These are phyloP conservation scores for Clarireedia paspali DNA, from an alignment of 2,329 filamentous ascomycete genomes.

Conservation along the genomic window DNA sequence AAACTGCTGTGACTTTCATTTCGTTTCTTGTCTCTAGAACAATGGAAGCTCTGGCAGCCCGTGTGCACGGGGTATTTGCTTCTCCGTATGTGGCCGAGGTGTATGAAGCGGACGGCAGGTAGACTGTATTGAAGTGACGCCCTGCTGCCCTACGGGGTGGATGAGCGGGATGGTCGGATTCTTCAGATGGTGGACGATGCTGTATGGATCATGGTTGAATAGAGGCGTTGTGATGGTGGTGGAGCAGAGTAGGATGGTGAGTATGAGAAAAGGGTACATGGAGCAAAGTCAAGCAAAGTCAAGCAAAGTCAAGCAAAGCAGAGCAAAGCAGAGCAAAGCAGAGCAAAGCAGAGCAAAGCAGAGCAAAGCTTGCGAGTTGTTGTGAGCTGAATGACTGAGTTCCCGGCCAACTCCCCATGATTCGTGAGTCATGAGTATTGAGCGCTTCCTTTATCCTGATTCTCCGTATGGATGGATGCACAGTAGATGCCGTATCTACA, in stretches of 20 bases:
- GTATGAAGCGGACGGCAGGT: too few relatives aligned
- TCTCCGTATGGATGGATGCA: not conserved
- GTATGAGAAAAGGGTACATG: not conserved
- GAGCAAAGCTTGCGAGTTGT: not conserved
- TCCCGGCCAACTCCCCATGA: too few relatives aligned
- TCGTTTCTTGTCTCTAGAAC: too few relatives aligned
- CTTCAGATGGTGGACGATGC: not conserved
- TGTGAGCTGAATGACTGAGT: not conserved
- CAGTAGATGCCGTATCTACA: not conserved
- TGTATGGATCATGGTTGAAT: not conserved
- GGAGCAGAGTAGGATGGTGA: too few relatives aligned
- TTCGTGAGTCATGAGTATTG: too few relatives aligned
- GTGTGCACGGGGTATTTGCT: too few relatives aligned
- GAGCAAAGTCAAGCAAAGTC: not conserved
- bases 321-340: too few relatives aligned
- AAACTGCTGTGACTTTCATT: too few relatives aligned
- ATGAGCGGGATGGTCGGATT: not conserved
- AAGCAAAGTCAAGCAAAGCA: not conserved
- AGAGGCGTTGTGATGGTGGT: not conserved
- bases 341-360: too few relatives aligned
- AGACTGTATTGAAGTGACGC: not conserved
- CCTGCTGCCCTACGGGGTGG: not conserved
- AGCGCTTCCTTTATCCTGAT: not conserved
- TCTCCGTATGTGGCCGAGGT: too few relatives aligned
- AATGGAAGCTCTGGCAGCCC: too few relatives aligned